Conservation (phyloP, 192 early-diverging fungal species). For the Backusella macrospora region DNA sequence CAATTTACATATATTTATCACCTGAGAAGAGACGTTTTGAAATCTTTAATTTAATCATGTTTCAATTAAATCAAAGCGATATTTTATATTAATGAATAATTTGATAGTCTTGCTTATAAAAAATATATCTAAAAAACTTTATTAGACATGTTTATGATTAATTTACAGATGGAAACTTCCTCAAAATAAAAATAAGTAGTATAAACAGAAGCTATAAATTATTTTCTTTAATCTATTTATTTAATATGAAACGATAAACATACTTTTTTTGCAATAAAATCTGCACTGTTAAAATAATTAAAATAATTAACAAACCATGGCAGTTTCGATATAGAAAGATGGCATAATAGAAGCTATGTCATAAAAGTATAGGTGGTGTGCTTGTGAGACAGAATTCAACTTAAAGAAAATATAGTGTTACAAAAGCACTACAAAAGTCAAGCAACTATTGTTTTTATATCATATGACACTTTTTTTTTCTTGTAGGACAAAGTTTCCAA, state of each 20-base stretch:
- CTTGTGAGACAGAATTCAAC: not conserved
- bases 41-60: slow-evolving; percentile 2
- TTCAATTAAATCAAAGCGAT: not conserved
- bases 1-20: not conserved
- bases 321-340: not conserved
- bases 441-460: slow-evolving; percentile 5
- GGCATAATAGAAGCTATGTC: not conserved
- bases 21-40: not conserved
- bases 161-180: too few relatives aligned
- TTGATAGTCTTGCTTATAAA: not conserved
- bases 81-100: not conserved
- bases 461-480: slow-evolving; percentile 11
- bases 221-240: too few relatives aligned
- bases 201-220: too few relatives aligned
- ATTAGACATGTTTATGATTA: not conserved
- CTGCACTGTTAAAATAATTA: not conserved
- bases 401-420: not conserved
- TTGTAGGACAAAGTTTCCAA: not conserved
- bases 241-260: too few relatives aligned
- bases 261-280: too few relatives aligned
- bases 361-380: not conserved
- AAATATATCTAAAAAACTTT: not conserved
- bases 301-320: slow-evolving; percentile 1
- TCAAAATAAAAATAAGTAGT: too few relatives aligned
- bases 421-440: not conserved